Evolutionary conservation across 495 filamentous ascomycete species (phyloP).

Genomic region (Aspergillus taichungensis): DNA sequence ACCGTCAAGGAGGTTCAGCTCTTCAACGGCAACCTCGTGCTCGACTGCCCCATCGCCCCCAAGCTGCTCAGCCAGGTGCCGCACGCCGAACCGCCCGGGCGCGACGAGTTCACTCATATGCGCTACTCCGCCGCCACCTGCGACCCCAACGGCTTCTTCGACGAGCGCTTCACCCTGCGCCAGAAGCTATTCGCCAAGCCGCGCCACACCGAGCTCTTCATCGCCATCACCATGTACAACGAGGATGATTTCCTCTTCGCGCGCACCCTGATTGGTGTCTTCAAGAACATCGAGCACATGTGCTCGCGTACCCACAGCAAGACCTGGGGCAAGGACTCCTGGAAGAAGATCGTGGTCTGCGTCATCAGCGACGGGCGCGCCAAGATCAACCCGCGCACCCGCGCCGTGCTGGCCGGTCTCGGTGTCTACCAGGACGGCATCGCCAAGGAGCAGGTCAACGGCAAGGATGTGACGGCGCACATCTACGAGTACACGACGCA

Average conservation of each 20-base stretch:
- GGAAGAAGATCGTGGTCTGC: conserved; percentile 99
- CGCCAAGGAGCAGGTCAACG: conserved; percentile 95
- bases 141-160: conserved; percentile 81
- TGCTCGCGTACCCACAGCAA: conserved; percentile 82
- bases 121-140: conserved; percentile 95
- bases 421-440: conserved; percentile 98
- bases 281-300: conserved; percentile 98
- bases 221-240: conserved; percentile 99
- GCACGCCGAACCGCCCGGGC: conserved; percentile 68
- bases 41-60: conserved; percentile 94
- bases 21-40: conserved; percentile 93
- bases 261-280: conserved; percentile 91
- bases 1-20: conserved; percentile 97
- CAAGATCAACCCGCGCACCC: conserved; percentile 92
- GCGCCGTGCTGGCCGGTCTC: conserved; percentile 83
- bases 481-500: conserved; percentile 99
- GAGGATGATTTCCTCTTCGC: conserved; percentile 97
- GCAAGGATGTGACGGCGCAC: conserved; percentile 94
- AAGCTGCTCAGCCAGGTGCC: conserved; percentile 76
- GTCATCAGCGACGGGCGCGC: conserved; percentile 96
- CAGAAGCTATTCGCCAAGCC: conserved; percentile 92
- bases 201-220: conserved; percentile 92
- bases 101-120: conserved; percentile 99
- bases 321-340: conserved; percentile 97
- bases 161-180: conserved; percentile 83